Evolutionary conservation across 2,329 filamentous ascomycete genomes (phyloP).

Genomic region (Colletotrichum destructivum): DNA sequence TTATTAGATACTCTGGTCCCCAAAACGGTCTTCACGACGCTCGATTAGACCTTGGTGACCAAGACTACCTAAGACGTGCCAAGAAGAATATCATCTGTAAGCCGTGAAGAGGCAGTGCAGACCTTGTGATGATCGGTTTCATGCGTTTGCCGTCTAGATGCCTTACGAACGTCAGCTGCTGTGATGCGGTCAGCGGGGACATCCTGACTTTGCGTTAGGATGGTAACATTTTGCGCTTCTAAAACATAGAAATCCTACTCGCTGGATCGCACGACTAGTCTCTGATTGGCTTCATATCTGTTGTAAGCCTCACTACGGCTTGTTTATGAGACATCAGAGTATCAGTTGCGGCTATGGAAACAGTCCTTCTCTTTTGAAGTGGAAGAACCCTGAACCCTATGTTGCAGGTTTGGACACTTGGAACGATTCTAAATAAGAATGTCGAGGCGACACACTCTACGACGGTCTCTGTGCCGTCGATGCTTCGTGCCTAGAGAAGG

Average conservation of each 20-base stretch:
- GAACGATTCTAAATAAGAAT: background rate
- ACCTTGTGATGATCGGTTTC: slow-evolving; percentile 21
- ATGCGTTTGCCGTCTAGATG: slow-evolving; percentile 18
- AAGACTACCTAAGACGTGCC: background rate
- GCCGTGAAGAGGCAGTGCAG: background rate
- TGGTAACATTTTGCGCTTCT: background rate
- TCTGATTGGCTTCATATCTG: background rate
- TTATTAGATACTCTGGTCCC: slow-evolving; percentile 11
- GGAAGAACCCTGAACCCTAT: background rate
- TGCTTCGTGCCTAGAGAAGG: background rate
- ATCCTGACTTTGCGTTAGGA: background rate
- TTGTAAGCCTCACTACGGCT: too few species aligned
- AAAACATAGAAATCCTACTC: background rate
- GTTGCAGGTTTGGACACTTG: slow-evolving; percentile 6
- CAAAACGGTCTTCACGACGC: slow-evolving; percentile 13
- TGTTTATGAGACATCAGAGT: background rate
- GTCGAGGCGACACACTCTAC: background rate
- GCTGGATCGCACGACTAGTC: too few species aligned
- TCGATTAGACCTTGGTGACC: slow-evolving; percentile 17
- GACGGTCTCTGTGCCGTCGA: background rate
- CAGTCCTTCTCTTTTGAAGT: too few species aligned
- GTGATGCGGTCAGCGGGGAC: background rate
- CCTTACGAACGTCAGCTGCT: slow-evolving; percentile 2
- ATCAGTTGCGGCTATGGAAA: background rate
- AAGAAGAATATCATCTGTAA: background rate